Evolutionary conservation across 148 eudicot species (phyloP).

Genomic region (Drosera capensis): DNA sequence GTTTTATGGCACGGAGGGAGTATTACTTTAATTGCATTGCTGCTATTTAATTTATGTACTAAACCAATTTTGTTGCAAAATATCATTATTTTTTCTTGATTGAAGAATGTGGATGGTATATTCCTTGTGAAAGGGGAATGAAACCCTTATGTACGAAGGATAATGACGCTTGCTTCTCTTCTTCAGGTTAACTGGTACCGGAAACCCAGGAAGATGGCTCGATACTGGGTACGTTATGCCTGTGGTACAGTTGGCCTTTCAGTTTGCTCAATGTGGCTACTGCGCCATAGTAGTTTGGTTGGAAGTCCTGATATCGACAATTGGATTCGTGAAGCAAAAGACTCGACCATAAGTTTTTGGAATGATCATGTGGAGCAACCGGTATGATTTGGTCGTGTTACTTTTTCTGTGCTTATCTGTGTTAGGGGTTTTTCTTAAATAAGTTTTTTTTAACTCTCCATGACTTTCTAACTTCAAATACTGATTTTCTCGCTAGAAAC

Average conservation of each 20-base stretch:
- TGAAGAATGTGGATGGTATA: too few relatives aligned
- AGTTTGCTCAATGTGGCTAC: slow-evolving; percentile 68
- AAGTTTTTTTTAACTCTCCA: too few relatives aligned
- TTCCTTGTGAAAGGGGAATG: too few relatives aligned
- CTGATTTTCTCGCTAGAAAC: too few relatives aligned
- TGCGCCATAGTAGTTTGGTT: slow-evolving; percentile 76
- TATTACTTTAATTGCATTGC: too few relatives aligned
- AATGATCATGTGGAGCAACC: slow-evolving; percentile 93
- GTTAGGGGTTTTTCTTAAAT: too few relatives aligned
- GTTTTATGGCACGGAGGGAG: too few relatives aligned
- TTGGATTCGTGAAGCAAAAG: slow-evolving; percentile 87
- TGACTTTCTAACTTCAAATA: too few relatives aligned
- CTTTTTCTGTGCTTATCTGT: not conserved
- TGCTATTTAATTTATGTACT: too few relatives aligned
- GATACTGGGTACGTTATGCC: slow-evolving; percentile 74
- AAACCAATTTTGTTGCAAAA: too few relatives aligned
- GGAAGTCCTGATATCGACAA: slow-evolving; percentile 92
- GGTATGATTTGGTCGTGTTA: slow-evolving; percentile 25
- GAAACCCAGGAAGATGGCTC: slow-evolving; percentile 64
- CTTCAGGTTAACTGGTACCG: slow-evolving; percentile 58
- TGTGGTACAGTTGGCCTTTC: slow-evolving; percentile 73
- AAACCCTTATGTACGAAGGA: not conserved
- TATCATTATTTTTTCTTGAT: too few relatives aligned
- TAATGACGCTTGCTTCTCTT: slow-evolving; percentile 1
- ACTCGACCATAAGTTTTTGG: slow-evolving; percentile 67